Conservation (phyloP, 176 grass and related monocot species). For the Olyra latifolia region DNA sequence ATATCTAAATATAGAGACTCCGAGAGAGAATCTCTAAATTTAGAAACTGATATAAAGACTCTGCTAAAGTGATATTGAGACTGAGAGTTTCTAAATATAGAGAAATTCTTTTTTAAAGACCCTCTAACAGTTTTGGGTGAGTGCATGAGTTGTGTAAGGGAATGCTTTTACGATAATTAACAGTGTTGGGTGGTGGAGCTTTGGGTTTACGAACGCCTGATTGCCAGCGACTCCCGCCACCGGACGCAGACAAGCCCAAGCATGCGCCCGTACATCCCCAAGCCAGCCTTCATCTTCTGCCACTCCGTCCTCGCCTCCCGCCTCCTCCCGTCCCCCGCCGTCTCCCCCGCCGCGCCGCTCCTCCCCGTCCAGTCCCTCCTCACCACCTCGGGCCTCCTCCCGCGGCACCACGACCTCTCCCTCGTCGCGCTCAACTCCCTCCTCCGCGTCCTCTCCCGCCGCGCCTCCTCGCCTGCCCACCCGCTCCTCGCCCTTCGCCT, state of each 20-base stretch:
- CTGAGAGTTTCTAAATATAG: too few relatives aligned
- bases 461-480: slow-evolving; percentile 40
- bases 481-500: slow-evolving; percentile 55
- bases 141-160: too few relatives aligned
- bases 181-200: too few relatives aligned
- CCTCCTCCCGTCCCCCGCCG: slow-evolving; percentile 30
- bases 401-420: slow-evolving; percentile 43
- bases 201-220: too few relatives aligned
- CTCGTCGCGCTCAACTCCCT: slow-evolving; percentile 63
- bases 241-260: neutral
- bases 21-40: too few relatives aligned
- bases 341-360: slow-evolving; percentile 20
- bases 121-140: too few relatives aligned
- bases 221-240: too few relatives aligned
- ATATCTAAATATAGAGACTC: too few relatives aligned
- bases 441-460: slow-evolving; percentile 44
- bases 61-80: too few relatives aligned
- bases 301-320: slow-evolving; percentile 54
- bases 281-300: slow-evolving; percentile 51
- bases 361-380: slow-evolving; percentile 57
- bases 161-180: too few relatives aligned
- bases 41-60: too few relatives aligned
- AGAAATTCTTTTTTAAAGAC: too few relatives aligned
- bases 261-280: slow-evolving; percentile 50
- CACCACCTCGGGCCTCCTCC: slow-evolving; percentile 48